Evolutionary conservation across 805 yeast species (phyloP).

Genomic region (Metahyphopichia silvanorum): DNA sequence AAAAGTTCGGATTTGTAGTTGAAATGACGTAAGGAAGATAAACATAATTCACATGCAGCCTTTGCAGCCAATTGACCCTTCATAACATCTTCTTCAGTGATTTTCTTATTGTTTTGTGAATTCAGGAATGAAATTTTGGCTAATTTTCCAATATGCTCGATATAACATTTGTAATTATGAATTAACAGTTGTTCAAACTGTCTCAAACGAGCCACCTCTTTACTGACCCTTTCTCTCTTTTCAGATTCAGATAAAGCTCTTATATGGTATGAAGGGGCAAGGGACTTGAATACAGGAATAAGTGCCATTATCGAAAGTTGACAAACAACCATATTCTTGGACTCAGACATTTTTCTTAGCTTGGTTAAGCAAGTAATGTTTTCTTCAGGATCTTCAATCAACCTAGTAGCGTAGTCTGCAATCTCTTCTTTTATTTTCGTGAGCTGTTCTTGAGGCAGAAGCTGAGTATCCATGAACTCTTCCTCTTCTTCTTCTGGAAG

Average conservation of each 20-base stretch:
- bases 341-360: slow-evolving; percentile 64
- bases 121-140: slow-evolving; percentile 37
- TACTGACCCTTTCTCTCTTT: slow-evolving; percentile 75
- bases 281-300: slow-evolving; percentile 77
- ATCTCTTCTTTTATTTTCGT: slow-evolving; percentile 73
- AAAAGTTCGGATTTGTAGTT: slow-evolving; percentile 78
- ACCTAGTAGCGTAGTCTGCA: slow-evolving; percentile 72
- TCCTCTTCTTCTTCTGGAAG: slow-evolving; percentile 26
- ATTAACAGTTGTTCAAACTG: slow-evolving; percentile 79
- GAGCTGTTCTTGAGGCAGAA: slow-evolving; percentile 52
- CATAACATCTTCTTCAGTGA: slow-evolving; percentile 31
- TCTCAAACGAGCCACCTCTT: slow-evolving; percentile 75
- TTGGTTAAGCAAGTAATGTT: slow-evolving; percentile 62
- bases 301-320: slow-evolving; percentile 75
- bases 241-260: slow-evolving; percentile 81
- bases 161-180: slow-evolving; percentile 61
- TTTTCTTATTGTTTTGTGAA: slow-evolving; percentile 30
- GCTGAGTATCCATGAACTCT: slow-evolving; percentile 44
- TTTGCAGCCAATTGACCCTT: slow-evolving; percentile 60
- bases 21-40: slow-evolving; percentile 68
- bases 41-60: slow-evolving; percentile 73
- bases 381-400: slow-evolving; percentile 89
- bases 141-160: slow-evolving; percentile 50
- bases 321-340: slow-evolving; percentile 61
- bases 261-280: slow-evolving; percentile 86